Conservation (phyloP, 176 grass and related monocot species). For the Avena eriantha region DNA sequence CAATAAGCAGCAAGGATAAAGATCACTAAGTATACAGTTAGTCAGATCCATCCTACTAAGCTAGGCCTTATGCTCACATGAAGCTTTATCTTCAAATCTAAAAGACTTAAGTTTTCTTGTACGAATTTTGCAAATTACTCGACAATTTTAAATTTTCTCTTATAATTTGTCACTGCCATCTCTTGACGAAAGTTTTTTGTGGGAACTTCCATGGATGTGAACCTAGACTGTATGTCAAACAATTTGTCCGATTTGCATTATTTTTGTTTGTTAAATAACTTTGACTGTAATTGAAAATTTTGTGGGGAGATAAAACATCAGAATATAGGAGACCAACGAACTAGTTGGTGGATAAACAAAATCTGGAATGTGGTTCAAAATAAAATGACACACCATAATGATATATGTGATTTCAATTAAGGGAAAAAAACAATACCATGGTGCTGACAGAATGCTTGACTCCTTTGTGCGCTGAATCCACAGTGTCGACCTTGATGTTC, state of each 20-base stretch:
- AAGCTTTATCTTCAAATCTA: not conserved
- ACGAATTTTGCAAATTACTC: not conserved
- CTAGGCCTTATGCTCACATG: not conserved
- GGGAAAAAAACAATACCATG: not conserved
- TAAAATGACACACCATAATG: not conserved
- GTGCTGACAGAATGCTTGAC: constrained; percentile 50
- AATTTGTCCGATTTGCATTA: not conserved
- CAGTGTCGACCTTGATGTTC: constrained; percentile 33
- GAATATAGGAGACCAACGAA: not conserved
- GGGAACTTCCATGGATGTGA: not conserved
- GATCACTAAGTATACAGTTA: not conserved
- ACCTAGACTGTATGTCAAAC: not conserved
- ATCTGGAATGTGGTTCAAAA: not conserved
- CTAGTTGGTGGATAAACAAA: not conserved
- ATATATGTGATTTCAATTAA: not conserved
- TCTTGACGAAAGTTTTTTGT: not conserved
- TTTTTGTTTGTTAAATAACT: not conserved
- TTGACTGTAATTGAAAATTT: not conserved
- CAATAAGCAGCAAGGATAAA: not conserved
- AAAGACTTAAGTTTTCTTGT: not conserved
- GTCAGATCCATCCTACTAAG: not conserved
- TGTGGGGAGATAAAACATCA: not conserved
- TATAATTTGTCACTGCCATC: not conserved
- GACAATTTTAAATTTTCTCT: not conserved
- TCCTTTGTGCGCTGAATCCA: constrained; percentile 25